Conservation (phyloP, 2,329 filamentous ascomycete species). For the Apiospora hydei region DNA sequence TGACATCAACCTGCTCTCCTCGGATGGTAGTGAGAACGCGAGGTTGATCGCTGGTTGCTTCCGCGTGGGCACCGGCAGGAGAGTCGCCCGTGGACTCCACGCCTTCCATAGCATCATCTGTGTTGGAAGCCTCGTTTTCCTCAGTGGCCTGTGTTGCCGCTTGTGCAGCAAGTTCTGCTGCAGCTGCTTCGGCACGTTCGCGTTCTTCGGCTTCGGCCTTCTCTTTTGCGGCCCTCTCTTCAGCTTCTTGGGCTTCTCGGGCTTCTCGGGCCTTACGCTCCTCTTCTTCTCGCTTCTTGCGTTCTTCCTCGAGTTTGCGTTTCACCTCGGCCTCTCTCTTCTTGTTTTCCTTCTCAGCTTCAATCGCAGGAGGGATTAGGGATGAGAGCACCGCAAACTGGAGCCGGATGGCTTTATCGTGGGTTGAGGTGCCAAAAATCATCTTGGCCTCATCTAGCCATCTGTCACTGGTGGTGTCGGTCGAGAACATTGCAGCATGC, state of each 20-base stretch:
- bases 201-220: slow-evolving; percentile 76
- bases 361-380: slow-evolving; percentile 84
- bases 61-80: slow-evolving; percentile 43
- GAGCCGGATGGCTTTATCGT: slow-evolving; percentile 75
- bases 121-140: slow-evolving; percentile 40
- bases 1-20: slow-evolving; percentile 90
- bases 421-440: slow-evolving; percentile 75
- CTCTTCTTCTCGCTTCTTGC: slow-evolving; percentile 59
- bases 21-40: slow-evolving; percentile 85
- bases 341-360: slow-evolving; percentile 77
- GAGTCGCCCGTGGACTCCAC: slow-evolving; percentile 44
- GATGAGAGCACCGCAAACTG: slow-evolving; percentile 73
- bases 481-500: slow-evolving; percentile 78
- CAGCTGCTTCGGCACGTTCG: slow-evolving; percentile 67
- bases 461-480: slow-evolving; percentile 74
- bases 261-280: slow-evolving; percentile 59
- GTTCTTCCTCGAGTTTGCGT: slow-evolving; percentile 65
- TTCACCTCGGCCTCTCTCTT: slow-evolving; percentile 62
- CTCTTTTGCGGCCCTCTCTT: slow-evolving; percentile 70
- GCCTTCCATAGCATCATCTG: slow-evolving; percentile 42
- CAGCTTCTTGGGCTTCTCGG: slow-evolving; percentile 75
- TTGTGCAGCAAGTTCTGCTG: slow-evolving; percentile 54
- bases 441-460: slow-evolving; percentile 93
- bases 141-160: slow-evolving; percentile 56
- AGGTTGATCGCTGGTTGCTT: slow-evolving; percentile 56